Conservation (phyloP, 108 stramenopile genomes). For the Skeletonema costatum region DNA sequence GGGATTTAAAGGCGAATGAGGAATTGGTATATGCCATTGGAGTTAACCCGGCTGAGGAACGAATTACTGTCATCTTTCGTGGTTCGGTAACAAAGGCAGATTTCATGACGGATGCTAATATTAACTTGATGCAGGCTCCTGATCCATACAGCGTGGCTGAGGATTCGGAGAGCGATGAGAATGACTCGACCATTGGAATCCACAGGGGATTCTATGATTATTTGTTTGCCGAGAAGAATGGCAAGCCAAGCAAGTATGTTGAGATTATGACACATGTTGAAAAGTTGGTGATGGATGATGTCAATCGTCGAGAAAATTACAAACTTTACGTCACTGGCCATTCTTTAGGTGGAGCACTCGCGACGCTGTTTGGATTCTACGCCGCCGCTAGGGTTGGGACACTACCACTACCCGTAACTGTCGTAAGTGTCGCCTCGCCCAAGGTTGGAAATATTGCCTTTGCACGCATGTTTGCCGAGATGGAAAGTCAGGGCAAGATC, state of each 20-base stretch:
- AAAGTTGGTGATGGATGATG: constrained; percentile 41
- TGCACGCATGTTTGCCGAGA: constrained; percentile 58
- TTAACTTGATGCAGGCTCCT: constrained; percentile 36
- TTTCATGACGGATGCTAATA: constrained; percentile 67
- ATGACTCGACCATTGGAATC: constrained; percentile 30
- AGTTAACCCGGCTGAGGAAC: constrained; percentile 41
- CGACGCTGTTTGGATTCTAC: constrained; percentile 72
- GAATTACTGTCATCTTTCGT: constrained; percentile 68
- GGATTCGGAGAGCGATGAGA: neutral
- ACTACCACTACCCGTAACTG: constrained; percentile 50
- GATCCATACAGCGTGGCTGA: constrained; percentile 45
- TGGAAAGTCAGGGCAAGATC: constrained; percentile 63
- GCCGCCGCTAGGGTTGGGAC: constrained; percentile 47
- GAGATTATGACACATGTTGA: constrained; percentile 58
- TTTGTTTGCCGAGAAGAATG: constrained; percentile 48
- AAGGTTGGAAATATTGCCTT: constrained; percentile 68
- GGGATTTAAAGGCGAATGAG: constrained; percentile 54
- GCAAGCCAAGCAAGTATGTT: constrained; percentile 51
- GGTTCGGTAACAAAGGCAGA: constrained; percentile 70
- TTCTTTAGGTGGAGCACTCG: constrained; percentile 75
- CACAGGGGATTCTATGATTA: constrained; percentile 77
- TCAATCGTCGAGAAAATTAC: constrained; percentile 33
- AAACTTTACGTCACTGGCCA: constrained; percentile 75
- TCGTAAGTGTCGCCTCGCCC: constrained; percentile 67
- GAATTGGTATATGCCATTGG: constrained; percentile 72